phyloP scores from a whole-genome alignment of 768 basidiomycete species.

The Collybiopsis confluens region DNA sequence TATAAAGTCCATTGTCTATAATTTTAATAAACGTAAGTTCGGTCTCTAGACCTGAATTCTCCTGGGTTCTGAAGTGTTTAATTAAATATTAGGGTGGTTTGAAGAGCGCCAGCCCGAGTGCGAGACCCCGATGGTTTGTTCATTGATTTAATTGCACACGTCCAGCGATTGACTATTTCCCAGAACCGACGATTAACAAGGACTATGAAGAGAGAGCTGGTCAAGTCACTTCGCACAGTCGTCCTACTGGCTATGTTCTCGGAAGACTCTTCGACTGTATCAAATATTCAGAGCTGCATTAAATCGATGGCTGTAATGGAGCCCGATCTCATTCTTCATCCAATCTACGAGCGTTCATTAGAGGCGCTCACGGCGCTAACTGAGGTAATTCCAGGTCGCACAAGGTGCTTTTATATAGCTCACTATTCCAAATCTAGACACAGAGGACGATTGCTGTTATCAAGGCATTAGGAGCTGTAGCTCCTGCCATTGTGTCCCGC shows the following conservation, averaged over 20 bases:
- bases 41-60: neutral
- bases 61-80: neutral
- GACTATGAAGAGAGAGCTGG: constrained; percentile 78
- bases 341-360: constrained; percentile 78
- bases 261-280: constrained; percentile 68
- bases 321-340: constrained; percentile 78
- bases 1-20: constrained; percentile 77
- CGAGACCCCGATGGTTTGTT: constrained; percentile 65
- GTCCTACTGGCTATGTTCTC: constrained; percentile 89
- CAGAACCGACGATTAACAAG: constrained; percentile 74
- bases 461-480: constrained; percentile 78
- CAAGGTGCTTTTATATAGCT: neutral
- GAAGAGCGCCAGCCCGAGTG: constrained; percentile 75
- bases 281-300: constrained; percentile 74
- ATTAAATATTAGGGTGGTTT: constrained; percentile 70
- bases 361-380: constrained; percentile 87
- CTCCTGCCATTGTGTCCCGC: constrained; percentile 75
- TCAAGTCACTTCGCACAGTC: constrained; percentile 77
- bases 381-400: constrained; percentile 46
- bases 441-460: constrained; percentile 83
- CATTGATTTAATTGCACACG: neutral
- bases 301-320: constrained; percentile 83
- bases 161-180: neutral
- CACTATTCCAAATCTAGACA: constrained; percentile 46
- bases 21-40: constrained; percentile 73